Percentiles rank a stretch among this genome's conserved stretches.
These are phyloP conservation scores for Schwanniomyces occidentalis DNA, from an alignment of 805 yeast genomes.

Conservation along the genomic window DNA sequence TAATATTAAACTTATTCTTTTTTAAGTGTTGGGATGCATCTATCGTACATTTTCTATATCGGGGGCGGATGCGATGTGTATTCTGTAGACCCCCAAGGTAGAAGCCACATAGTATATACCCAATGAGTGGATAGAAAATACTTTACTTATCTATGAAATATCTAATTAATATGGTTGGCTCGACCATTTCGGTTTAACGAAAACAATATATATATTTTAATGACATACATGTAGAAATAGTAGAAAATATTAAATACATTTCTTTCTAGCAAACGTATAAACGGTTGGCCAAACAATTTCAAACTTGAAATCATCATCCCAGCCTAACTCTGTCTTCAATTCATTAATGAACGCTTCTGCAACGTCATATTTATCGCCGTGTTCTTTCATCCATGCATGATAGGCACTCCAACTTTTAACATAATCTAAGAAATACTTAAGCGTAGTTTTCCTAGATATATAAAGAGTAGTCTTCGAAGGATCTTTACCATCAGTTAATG, in stretches of 20 bases:
- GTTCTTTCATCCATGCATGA: conserved; percentile 36
- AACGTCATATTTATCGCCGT: conserved; percentile 41
- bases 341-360: conserved; percentile 48
- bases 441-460: conserved; percentile 19
- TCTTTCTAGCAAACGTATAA: conserved; percentile 46
- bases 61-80: too few relatives aligned
- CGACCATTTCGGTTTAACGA: too few relatives aligned
- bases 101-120: too few relatives aligned
- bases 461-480: conserved; percentile 20
- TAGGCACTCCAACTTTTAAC: conserved; percentile 41
- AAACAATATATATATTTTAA: too few relatives aligned
- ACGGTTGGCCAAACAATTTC: conserved; percentile 58
- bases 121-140: too few relatives aligned
- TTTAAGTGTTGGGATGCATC: too few relatives aligned
- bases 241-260: conserved; percentile 1
- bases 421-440: conserved; percentile 23
- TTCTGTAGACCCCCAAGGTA: too few relatives aligned
- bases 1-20: too few relatives aligned
- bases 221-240: too few relatives aligned
- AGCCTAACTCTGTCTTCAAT: conserved; percentile 42
- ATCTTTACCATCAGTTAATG: conserved; percentile 18
- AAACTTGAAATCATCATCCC: conserved; percentile 44
- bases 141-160: too few relatives aligned
- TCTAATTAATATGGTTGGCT: too few relatives aligned
- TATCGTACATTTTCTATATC: too few relatives aligned